Conservation (phyloP, 2,329 filamentous ascomycete species). For the Cytospora mali region DNA sequence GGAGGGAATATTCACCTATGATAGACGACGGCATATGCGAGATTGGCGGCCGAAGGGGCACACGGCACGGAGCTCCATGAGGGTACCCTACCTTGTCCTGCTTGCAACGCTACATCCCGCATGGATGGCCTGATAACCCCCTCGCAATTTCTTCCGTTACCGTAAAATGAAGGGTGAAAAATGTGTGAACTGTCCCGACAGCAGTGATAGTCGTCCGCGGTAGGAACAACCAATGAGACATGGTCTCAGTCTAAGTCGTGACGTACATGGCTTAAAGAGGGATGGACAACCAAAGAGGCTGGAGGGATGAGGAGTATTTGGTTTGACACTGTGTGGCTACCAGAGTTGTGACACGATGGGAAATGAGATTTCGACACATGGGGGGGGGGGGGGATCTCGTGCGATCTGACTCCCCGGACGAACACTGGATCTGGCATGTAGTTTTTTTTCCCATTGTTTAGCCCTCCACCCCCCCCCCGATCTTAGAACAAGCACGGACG, state of each 20-base stretch:
- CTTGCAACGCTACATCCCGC: slow-evolving; percentile 13
- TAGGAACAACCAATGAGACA: slow-evolving; percentile 20
- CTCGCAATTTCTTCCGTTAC: slow-evolving; percentile 6
- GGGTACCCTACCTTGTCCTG: slow-evolving; percentile 9
- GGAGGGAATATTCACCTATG: slow-evolving; percentile 4
- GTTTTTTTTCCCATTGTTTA: slow-evolving; percentile 8
- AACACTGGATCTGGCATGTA: slow-evolving; percentile 24
- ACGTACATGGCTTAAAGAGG: slow-evolving; percentile 27
- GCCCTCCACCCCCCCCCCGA: not conserved
- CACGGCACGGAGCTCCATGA: slow-evolving; percentile 7
- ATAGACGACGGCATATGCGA: not conserved
- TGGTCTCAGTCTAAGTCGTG: slow-evolving; percentile 23
- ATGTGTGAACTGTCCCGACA: slow-evolving; percentile 4
- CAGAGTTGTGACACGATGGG: not conserved
- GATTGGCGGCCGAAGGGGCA: slow-evolving; percentile 2
- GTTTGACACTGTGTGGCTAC: slow-evolving; percentile 17
- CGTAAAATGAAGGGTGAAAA: slow-evolving; percentile 4
- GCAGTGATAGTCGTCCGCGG: slow-evolving; percentile 14
- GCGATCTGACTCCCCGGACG: slow-evolving; percentile 19
- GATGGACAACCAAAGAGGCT: slow-evolving; percentile 13
- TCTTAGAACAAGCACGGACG: slow-evolving; percentile 14
- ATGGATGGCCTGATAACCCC: slow-evolving; percentile 19
- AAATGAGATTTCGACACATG: not conserved
- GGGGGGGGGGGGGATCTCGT: slow-evolving; percentile 8
- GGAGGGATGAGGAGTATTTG: not conserved